Evolutionary conservation across 1,139 yeast species (phyloP), one percentile per base, ranked within the genome.

Genomic region (Kodamaea sp.): DNA sequence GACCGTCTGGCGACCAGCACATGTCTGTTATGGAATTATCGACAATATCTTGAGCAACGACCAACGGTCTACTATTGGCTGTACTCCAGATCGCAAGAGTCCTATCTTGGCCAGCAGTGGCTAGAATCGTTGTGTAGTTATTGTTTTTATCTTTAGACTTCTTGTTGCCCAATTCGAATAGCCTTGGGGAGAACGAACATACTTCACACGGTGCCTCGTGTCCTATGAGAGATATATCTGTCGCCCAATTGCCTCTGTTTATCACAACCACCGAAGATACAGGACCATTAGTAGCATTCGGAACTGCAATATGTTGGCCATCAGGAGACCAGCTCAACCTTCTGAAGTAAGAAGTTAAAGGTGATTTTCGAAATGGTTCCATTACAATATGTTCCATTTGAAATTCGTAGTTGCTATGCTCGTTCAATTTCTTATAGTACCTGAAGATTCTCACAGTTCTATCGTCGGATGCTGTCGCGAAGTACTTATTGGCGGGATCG

Each of bases 151-250:
- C 50, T 15, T 37, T 54, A 19, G 47, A 35, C 43, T 40, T 48
- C 52, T 28, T 47, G 29, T 29, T 29, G 19, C 29, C 47, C 1
- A 57, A 47, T 29, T 67, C 72, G 47, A 77, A 84, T 26, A 80
- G 51, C 35, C 83, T 64, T 0, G 98, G 98, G 15, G 92, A 85
- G 57, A 94, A 94, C 0, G 85, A 66, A 29, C 92, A 90, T 4
- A 90, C 97, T 58, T 94, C 98, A 46, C 96, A 87, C 0, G 99
- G 97, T 1, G 95, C 89, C 47, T 90, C 96, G 54, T 92, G 98
- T 1, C 98, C 99, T 30, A 94, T 85, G 29, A 92, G 71, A 37
- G 94, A 83, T 31, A 90, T 74, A 42, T 87, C 95, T 8, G 89
- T 73, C 30, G 83, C 90, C 99, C 99, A 94, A 34, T 76, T 83